phyloP scores from a whole-genome alignment of 768 basidiomycete species.

The Coprinellus aureogranulatus region DNA sequence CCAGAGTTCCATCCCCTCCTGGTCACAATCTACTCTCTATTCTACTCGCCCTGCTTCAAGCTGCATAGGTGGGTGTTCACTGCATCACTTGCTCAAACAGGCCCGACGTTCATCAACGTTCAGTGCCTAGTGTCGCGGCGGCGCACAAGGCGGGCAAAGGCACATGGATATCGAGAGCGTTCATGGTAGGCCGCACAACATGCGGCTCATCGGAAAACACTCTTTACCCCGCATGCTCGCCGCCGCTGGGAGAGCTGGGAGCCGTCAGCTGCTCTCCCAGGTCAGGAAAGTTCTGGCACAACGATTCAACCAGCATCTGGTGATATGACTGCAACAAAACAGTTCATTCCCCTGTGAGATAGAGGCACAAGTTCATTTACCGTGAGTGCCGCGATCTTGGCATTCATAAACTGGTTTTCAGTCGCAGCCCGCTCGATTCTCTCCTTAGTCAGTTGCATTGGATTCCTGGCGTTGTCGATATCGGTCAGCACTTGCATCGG shows the following conservation, averaged over 20 bases:
- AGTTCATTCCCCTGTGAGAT: conserved; percentile 6
- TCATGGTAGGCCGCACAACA: too few relatives aligned
- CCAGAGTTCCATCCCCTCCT: neutral
- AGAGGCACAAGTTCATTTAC: conserved; percentile 35
- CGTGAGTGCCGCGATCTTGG: conserved; percentile 76
- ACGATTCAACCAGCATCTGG: conserved; percentile 62
- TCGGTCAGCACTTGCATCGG: conserved; percentile 75
- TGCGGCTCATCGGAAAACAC: too few relatives aligned
- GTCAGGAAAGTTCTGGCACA: conserved; percentile 72
- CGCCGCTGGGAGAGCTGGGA: neutral
- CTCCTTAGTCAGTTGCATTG: conserved; percentile 78
- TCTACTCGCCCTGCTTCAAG: too few relatives aligned
- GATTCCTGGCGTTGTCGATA: conserved; percentile 78
- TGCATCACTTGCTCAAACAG: too few relatives aligned
- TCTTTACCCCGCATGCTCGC: conserved; percentile 4
- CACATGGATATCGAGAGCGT: too few relatives aligned
- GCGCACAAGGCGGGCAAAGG: too few relatives aligned
- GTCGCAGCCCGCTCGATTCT: conserved; percentile 79
- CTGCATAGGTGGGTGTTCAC: too few relatives aligned
- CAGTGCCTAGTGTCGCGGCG: too few relatives aligned
- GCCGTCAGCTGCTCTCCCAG: conserved; percentile 34
- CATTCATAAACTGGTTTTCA: conserved; percentile 91
- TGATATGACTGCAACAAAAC: conserved; percentile 60
- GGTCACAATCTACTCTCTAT: neutral
- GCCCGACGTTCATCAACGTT: too few relatives aligned